Conservation (phyloP, 2,329 filamentous ascomycete species). For the Sarocladium kiliense region DNA sequence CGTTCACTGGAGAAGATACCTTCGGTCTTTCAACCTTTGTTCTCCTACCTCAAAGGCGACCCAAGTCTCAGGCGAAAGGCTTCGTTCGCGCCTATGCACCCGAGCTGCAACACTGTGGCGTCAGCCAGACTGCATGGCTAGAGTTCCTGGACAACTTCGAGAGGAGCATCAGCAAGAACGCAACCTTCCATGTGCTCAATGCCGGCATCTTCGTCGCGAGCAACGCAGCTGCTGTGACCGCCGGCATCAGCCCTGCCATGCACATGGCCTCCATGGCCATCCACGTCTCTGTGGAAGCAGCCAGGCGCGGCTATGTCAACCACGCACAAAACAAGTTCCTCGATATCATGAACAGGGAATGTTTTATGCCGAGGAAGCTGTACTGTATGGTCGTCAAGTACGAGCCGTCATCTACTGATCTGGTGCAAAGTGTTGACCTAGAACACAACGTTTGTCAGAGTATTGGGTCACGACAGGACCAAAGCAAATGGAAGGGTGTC, state of each 20-base stretch:
- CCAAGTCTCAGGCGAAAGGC: not conserved
- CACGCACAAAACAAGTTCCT: not conserved
- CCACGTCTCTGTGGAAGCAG: not conserved
- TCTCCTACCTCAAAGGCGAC: not conserved
- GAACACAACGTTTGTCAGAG: constrained; percentile 3
- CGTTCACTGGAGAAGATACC: not conserved
- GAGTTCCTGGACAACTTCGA: not conserved
- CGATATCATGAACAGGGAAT: constrained; percentile 1
- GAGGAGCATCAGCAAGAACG: constrained; percentile 3
- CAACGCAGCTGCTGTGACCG: constrained; percentile 3
- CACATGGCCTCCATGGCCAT: constrained; percentile 6
- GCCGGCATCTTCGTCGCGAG: constrained; percentile 2
- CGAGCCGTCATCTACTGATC: not conserved
- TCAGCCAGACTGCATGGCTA: not conserved
- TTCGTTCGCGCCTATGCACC: constrained; percentile 7
- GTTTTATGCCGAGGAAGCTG: constrained; percentile 1
- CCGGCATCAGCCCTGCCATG: not conserved
- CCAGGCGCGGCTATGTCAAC: not conserved
- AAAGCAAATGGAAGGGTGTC: constrained; percentile 4
- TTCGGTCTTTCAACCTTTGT: constrained; percentile 1
- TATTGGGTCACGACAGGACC: constrained; percentile 7
- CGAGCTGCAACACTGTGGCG: not conserved
- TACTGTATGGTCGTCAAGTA: constrained; percentile 1
- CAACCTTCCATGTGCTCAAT: constrained; percentile 1
- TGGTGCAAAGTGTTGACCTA: not conserved